phyloP scores from a whole-genome alignment of 306 rosid species.

The Quillaja saponaria region DNA sequence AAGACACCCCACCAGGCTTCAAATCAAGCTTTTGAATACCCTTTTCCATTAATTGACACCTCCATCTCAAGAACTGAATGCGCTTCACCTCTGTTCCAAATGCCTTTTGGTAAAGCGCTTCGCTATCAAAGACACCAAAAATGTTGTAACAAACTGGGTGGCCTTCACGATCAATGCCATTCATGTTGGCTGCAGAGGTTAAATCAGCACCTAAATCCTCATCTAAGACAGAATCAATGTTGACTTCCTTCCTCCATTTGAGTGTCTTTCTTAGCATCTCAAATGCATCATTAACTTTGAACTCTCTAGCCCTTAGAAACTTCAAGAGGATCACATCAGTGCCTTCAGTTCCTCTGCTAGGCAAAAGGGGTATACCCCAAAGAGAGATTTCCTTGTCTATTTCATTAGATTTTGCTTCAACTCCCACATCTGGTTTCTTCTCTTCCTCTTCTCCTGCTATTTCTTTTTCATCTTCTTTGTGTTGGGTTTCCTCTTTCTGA shows the following conservation, averaged over 20 bases:
- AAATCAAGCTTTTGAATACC: conserved; percentile 47
- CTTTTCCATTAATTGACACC: conserved; percentile 56
- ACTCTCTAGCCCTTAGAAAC: conserved; percentile 54
- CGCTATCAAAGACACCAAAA: conserved; percentile 40
- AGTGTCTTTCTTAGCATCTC: conserved; percentile 57
- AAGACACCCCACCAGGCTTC: conserved; percentile 51
- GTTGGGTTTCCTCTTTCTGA: neutral
- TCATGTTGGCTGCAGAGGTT: conserved; percentile 32
- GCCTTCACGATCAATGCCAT: conserved; percentile 48
- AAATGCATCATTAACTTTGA: conserved; percentile 44
- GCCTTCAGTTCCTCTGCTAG: conserved; percentile 41
- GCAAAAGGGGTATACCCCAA: conserved; percentile 49
- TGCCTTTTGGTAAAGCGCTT: conserved; percentile 42
- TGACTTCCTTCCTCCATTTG: conserved; percentile 49
- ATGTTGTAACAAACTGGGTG: conserved; percentile 56
- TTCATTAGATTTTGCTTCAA: no score
- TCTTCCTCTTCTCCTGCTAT: conserved; percentile 13
- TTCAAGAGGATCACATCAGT: conserved; percentile 45
- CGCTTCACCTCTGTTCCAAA: conserved; percentile 46
- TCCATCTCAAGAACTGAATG: conserved; percentile 45
- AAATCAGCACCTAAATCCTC: conserved; percentile 39
- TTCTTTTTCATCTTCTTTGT: no score
- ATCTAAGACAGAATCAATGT: conserved; percentile 40
- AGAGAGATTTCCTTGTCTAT: conserved; percentile 25
- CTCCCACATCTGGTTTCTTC: neutral